Evolutionary conservation across 2,329 filamentous ascomycete species (phyloP), one percentile per base, ranked within the genome.

Genomic region (Pseudocercospora fuligena): DNA sequence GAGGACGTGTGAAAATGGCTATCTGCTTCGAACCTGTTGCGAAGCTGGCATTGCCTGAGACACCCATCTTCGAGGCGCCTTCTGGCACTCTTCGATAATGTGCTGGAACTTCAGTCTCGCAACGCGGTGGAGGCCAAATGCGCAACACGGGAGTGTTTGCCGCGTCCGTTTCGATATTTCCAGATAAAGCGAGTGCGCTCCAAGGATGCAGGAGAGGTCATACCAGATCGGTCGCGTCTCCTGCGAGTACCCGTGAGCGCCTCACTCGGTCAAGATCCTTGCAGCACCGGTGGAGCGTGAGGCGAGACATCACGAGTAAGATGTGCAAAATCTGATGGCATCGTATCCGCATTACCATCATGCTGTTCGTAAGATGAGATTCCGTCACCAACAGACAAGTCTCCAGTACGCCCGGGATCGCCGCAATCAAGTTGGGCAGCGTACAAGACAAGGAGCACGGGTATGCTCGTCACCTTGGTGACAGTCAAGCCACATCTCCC

Each of bases 211-310:
- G 23, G 9, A 25, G 25, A 49, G 46, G 19, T 49, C 19, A 25
- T 21, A 12, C 51, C 51, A n/a, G 25, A 54, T 27, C 14, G 6
- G 51, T 54, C 21, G 25, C 25, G 51, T 54, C 16, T 29, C 11
- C 51, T 31, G 51, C 51, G 27, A 31, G 23, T 31, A 29, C 51
- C 51, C 51, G 25, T 19, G 23, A 33, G 27, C 51, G 51, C 51
- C 51, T 56, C 51, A 56, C 51, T 56, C 51, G 23, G n/a, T 56
- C 51, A 27, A n/a, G 51, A 56, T 56, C 27, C 51, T 27, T 56
- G 51, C 27, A 27, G 16, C 16, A 27, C 23, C 27, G 51, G n/a
- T n/a, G n/a, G 12, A 33, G 51, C 51, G 51, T 56, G 51, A 56
- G 51, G 51, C 51, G 51, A 31, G 51, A 56, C 51, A 56, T 29